Evolutionary conservation across 352 stramenopile species (phyloP), one percentile per base, ranked within the genome.

Genomic region (Halophytophthora batemanensis): DNA sequence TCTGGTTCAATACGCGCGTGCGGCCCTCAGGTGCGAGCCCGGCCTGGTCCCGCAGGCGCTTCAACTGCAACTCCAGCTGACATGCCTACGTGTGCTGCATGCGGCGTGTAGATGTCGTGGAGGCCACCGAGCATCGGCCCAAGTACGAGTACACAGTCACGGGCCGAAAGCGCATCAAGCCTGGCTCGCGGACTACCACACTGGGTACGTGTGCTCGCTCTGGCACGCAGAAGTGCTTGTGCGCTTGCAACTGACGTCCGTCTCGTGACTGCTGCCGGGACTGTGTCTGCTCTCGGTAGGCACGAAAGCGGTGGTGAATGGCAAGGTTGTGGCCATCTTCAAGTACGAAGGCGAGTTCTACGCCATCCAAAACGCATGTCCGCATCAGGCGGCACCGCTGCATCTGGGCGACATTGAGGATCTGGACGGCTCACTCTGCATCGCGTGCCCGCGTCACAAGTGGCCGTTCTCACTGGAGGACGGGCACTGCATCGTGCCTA

Each of bases 321-420:
- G 81, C 33, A 74, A 74, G 38, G 56, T 64, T 2, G 65, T 95
- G 48, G 84, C 78, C n/a, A 84, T 95, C 60, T 93, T 93, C 61
- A 88, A 88, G 65, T 78, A 90, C 41, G 55, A 75, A 19, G 69
- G 65, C 1, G 58, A 69, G 35, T 74, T 92, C 19, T 90, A 85
- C 48, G 82, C 82, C 23, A 83, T 95, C 46, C 72, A 91, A 54
- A 72, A 95, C 37, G 61, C 69, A 5, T 95, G 84, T 47, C 84
- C 84, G 11, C 84, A 95, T 43, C 80, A 90, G 50, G 81, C 77
- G 14, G 84, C 78, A 15, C 73, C 82, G n/a, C 64, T 95, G 8
- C 76, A 92, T 44, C 48, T 92, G n/a, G 84, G 84, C 7, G 84
- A 95, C 53, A 95, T 95, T 22, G 84, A 95, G 71, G 82, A 93